Base-by-base conservation (phyloP, 2,329 filamentous ascomycete genomes). In the Neopestalotiopsis clavispora region DNA sequence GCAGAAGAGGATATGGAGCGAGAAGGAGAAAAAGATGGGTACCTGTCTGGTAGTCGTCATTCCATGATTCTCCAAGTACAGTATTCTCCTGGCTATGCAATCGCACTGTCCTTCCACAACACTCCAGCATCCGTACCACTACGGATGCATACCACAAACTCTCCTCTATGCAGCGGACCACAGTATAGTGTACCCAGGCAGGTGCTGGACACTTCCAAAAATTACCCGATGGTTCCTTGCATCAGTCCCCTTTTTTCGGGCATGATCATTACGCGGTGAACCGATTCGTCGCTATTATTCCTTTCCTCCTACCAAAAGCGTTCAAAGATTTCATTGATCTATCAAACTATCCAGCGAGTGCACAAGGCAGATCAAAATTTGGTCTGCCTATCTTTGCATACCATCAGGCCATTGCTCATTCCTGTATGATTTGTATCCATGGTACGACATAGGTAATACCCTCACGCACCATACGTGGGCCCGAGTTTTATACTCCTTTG, bases 221-320 rank as follows among this genome's bases (percentile, higher is more conserved):
- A 42, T 64, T 64, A 49, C 38, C 20, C 38, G 61, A 23, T 49
- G 61, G 61, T 52, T 64, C 61, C 40, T 45, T 64, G 61, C 61
- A 64, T 34, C 61, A 28, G 34, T 32, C 61, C 42, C 61, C 61
- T 52, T 52, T 64, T 30, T 49, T 20, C 17, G 34, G n/a, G 38
- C 23, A 34, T 64, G 61, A 10, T 45, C 59, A 49, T 64, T 64
- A 52, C 61, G 42, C 61, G 38, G 61, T 64, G 38, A 64, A 64
- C 34, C 61, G 38, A 64, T 64, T 64, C 40, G 42, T 40, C 49
- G 61, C 13, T n/a, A 17, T 40, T 45, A 32, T 30, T 49, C 20
- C n/a, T n/a, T 49, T 17, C 5, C 20, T 30, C 17, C 38, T 42
- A 10, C 23, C 42, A 10, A 5, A 30, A 62, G 30, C 34, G 30